These are phyloP conservation scores for Potentilla sterilis DNA, from an alignment of 306 rosid species.

Conservation along the genomic window DNA sequence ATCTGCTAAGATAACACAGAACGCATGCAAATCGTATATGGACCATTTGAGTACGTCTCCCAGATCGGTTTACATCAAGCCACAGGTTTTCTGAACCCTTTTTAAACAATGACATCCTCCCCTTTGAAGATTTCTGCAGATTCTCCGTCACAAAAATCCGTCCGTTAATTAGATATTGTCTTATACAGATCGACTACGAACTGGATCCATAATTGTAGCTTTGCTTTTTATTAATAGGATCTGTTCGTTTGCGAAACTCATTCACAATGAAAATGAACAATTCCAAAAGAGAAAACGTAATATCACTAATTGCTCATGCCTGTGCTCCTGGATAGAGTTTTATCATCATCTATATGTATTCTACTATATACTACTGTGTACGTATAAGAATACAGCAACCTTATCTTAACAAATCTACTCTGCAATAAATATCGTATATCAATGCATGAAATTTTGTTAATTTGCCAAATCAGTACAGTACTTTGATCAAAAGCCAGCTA, in stretches of 20 bases:
- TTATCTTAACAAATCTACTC: background rate
- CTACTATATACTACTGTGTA: background rate
- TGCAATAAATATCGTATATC: background rate
- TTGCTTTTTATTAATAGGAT: background rate
- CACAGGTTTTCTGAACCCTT: background rate
- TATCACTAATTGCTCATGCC: background rate
- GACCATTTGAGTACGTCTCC: background rate
- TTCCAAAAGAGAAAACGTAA: background rate
- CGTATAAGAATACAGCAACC: background rate
- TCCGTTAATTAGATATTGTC: no score
- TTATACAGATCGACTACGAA: background rate
- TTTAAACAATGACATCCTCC: background rate
- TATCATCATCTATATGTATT: background rate
- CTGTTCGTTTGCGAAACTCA: background rate
- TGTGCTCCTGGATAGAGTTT: background rate
- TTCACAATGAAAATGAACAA: background rate
- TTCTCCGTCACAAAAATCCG: background rate
- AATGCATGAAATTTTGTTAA: background rate
- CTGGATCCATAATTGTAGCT: background rate
- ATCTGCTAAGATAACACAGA: background rate
- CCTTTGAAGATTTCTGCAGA: background rate
- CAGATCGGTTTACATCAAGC: background rate
- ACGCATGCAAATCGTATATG: background rate
- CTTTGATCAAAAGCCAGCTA: background rate
- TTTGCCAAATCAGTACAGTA: background rate